These are phyloP conservation scores for Scedosporium dehoogii DNA, from an alignment of 2,329 filamentous ascomycete species.

Conservation along the genomic window DNA sequence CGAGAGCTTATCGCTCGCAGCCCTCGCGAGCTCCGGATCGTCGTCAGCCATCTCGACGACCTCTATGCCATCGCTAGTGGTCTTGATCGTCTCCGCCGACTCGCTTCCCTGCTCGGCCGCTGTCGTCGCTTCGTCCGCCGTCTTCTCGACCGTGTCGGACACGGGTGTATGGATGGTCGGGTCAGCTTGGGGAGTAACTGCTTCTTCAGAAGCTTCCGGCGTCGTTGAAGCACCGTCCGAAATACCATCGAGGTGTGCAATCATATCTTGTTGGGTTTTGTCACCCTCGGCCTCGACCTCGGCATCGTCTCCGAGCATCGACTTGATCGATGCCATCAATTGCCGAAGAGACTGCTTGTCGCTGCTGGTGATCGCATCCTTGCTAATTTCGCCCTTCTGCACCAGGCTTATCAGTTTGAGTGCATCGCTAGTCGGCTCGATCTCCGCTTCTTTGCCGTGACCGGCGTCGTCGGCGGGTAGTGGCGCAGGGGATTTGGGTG, in stretches of 20 bases:
- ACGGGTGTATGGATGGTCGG: neutral
- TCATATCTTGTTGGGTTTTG: neutral
- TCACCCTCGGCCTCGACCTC: neutral
- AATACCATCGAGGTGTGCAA: neutral
- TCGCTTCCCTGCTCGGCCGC: neutral
- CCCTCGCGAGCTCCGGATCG: neutral
- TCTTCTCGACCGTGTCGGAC: neutral
- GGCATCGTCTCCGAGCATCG: neutral
- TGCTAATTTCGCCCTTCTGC: neutral
- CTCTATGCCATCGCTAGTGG: neutral
- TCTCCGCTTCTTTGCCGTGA: neutral
- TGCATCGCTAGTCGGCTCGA: neutral
- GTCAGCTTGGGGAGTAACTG: neutral
- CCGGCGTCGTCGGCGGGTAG: no score
- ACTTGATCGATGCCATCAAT: conserved; percentile 4
- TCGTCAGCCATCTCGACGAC: neutral
- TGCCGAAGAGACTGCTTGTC: conserved; percentile 4
- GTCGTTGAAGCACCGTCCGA: conserved; percentile 5
- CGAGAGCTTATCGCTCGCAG: neutral
- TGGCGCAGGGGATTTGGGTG: neutral
- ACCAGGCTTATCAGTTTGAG: neutral
- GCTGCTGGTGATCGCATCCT: neutral
- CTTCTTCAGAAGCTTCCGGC: conserved; percentile 3
- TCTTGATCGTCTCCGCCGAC: neutral
- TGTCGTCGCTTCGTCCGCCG: neutral